phyloP scores from a whole-genome alignment of 495 filamentous ascomycete species.

The Corynascus novoguineensis region DNA sequence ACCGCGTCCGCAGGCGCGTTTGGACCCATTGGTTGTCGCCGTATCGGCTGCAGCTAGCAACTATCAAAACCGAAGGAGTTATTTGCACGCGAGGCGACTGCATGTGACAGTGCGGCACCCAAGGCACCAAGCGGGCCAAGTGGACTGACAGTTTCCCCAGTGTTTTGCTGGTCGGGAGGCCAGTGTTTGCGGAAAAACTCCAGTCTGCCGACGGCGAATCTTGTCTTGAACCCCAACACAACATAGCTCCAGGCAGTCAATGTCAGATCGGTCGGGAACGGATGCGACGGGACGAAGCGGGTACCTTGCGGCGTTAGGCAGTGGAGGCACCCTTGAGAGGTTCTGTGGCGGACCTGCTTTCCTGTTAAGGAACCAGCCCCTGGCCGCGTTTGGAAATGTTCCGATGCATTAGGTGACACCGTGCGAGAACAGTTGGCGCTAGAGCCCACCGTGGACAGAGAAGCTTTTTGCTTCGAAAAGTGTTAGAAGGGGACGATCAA shows the following conservation, averaged over 20 bases:
- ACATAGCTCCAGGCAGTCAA: no score
- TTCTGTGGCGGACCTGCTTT: not conserved
- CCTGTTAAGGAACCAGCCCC: constrained; percentile 8
- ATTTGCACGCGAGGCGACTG: not conserved
- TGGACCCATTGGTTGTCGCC: constrained; percentile 9
- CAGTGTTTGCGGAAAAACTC: not conserved
- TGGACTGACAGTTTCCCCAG: not conserved
- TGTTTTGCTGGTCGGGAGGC: not conserved
- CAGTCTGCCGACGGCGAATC: not conserved
- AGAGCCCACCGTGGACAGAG: constrained; percentile 1
- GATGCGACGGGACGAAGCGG: constrained; percentile 7
- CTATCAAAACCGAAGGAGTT: not conserved
- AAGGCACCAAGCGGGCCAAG: not conserved
- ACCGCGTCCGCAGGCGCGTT: constrained; percentile 6
- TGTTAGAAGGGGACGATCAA: no score
- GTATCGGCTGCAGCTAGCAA: not conserved
- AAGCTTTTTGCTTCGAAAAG: no score
- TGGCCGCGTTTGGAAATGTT: not conserved
- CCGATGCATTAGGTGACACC: not conserved
- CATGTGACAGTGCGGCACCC: not conserved
- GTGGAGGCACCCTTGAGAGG: not conserved
- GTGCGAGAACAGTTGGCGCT: not conserved
- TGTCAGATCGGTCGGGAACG: not conserved
- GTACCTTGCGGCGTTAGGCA: not conserved
- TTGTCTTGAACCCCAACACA: not conserved